Evolutionary conservation across 2,329 filamentous ascomycete species (phyloP), one percentile per base, ranked within the genome.

Genomic region (Uncinocarpus reesii): DNA sequence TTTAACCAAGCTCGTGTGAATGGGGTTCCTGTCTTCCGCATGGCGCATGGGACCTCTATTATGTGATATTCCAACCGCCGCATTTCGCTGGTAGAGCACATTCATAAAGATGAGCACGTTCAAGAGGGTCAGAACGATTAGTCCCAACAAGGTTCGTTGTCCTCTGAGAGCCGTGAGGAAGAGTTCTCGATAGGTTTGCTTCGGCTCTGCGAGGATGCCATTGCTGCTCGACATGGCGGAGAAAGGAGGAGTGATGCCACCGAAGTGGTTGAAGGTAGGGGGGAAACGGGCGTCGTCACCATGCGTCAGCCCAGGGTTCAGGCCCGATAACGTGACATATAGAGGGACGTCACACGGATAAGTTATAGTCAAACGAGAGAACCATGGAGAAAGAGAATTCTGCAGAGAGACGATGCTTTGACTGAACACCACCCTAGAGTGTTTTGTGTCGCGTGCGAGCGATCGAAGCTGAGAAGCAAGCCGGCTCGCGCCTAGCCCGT

Each of bases 91-190:
- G 20, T 50, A 41, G 7, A 50, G 36, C 7, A 34, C 29, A 26
- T 41, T 46, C 20, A 40, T 46, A 7, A 50, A 34, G 20, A 46
- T 20, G 15, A 42, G 38, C 23, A 46, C 31, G 28, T 46, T 42
- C 16, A 50, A n/a, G 7, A 50, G 26, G 5, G 42, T 31, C 21
- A 46, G 21, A 1, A 35, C 35, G 3, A 29, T 24, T 16, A 46
- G 11, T 16, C 21, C 36, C 6, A 46, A 28, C 35, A 45, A 24
- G 3, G 36, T 28, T 7, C 24, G 24, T 23, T 21, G 36, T 13
- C 38, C 40, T 34, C 42, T 50, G 15, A 50, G n/a, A 4, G 36
- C 26, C 1, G 48, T 20, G 10, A 34, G 8, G 15, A 50, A 42
- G 6, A 24, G 36, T 18, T 41, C 42, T 13, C 35, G 10, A 24